These are phyloP conservation scores for Picochlorum sp. DNA, from an alignment of 139 green algal species.

Conservation along the genomic window DNA sequence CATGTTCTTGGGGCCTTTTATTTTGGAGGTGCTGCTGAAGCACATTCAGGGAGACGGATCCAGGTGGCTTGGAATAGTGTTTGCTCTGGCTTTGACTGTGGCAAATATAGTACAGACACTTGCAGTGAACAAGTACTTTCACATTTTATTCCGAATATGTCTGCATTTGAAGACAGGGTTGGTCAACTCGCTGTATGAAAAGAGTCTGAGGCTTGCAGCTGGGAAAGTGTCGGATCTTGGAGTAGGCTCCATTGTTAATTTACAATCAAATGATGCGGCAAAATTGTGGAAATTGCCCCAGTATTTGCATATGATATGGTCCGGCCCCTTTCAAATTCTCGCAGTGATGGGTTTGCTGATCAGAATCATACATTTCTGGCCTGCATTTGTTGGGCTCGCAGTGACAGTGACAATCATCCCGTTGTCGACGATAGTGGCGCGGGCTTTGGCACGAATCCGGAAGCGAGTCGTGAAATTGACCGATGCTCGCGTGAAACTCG, in stretches of 20 bases:
- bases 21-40: constrained; percentile 65
- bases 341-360: constrained; percentile 68
- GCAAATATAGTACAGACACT: constrained; percentile 54
- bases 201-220: constrained; percentile 54
- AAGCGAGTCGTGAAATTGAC: constrained; percentile 52
- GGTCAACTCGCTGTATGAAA: constrained; percentile 68
- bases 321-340: constrained; percentile 64
- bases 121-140: constrained; percentile 75
- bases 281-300: constrained; percentile 74
- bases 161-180: constrained; percentile 59
- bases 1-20: constrained; percentile 66
- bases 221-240: constrained; percentile 47
- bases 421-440: constrained; percentile 50
- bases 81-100: constrained; percentile 36
- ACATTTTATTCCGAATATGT: constrained; percentile 67
- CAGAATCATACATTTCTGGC: constrained; percentile 51
- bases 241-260: constrained; percentile 58
- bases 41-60: constrained; percentile 23
- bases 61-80: constrained; percentile 21
- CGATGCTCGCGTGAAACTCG: constrained; percentile 70
- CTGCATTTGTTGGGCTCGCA: constrained; percentile 58
- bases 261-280: constrained; percentile 80
- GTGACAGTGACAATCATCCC: constrained; percentile 73
- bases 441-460: constrained; percentile 39
- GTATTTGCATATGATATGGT: constrained; percentile 84